These are phyloP conservation scores for Claviceps purpurea DNA, from an alignment of 2,329 filamentous ascomycete species.

Conservation along the genomic window DNA sequence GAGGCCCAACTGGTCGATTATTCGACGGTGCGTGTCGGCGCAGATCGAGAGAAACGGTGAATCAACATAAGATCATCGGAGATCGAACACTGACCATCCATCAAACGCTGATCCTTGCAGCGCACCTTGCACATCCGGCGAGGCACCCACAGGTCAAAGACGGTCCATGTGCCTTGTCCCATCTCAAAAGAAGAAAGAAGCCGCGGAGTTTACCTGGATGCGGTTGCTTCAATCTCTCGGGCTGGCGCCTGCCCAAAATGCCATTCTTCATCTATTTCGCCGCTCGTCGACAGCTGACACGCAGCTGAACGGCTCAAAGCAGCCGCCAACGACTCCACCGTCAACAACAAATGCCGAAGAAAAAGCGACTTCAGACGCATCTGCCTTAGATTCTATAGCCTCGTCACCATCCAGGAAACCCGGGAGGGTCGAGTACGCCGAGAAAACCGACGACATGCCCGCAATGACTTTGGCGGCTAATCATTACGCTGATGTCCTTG, in stretches of 20 bases:
- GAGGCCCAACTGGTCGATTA: neutral
- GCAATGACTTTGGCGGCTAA: constrained; percentile 7
- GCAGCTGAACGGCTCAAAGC: neutral
- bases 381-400: constrained; percentile 3
- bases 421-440: too few relatives aligned
- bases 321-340: neutral
- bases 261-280: constrained; percentile 19
- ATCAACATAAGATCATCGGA: too few relatives aligned
- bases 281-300: constrained; percentile 14
- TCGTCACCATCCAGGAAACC: neutral
- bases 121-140: neutral
- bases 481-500: neutral
- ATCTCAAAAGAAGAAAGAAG: neutral
- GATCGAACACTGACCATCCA: too few relatives aligned
- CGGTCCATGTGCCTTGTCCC: neutral
- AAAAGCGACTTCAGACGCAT: constrained; percentile 2
- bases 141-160: neutral
- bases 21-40: neutral
- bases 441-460: neutral
- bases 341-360: constrained; percentile 3
- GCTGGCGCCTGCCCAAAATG: constrained; percentile 18
- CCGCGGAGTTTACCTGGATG: constrained; percentile 7
- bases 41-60: neutral
- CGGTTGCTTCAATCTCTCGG: constrained; percentile 16
- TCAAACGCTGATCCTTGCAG: too few relatives aligned